Base-by-base conservation (phyloP, 345 rosid genomes). In the Aethionema arabicum region DNA sequence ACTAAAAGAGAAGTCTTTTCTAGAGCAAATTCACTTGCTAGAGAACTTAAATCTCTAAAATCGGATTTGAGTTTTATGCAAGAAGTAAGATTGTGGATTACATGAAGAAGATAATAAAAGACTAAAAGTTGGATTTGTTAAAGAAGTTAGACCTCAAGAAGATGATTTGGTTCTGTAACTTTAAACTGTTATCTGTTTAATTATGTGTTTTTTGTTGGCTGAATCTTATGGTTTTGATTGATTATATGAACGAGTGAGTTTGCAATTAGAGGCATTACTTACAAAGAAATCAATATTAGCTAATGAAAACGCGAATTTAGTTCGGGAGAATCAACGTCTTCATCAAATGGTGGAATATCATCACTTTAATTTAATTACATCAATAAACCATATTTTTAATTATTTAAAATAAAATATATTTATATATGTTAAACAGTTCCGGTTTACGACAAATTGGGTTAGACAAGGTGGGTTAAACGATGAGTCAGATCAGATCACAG, bases 261-360 rank as follows among this genome's bases (percentile, higher is more conserved):
- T 82, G 65, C 96, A 87, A 75, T 48, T 95, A 79, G 97, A 95
- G 73, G 91, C 89, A 9, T 59, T 95, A 45, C 95, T 95, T 5
- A 79, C 83, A 3, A 96, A 90, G 79, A 93, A 93, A 73, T 87
- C 96, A 0, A 83, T 96, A 58, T 72, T 90, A 63, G 91, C 97
- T 0, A 87, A 76, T 52, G 99, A 90, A 36, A 93, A 90, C 40
- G 85, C 97, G 0, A 90, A 83, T 54, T 75, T 90, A 43, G 67
- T 66, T 2, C 79, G 96, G 69, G 99, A 93, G 56, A 93, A 93
- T 69, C 90, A 87, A 46, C 90, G 96, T 79, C 92, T 90, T 61
- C 84, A 78, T 56, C 90, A 87, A 62, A 78, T 87, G 55, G 97
- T 85, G 3, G 85, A 89, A 74, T 90, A 93, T 67, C 97, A 90